Conservation (phyloP, 192 early-diverging fungal species). For the Neocallimastix lanati region DNA sequence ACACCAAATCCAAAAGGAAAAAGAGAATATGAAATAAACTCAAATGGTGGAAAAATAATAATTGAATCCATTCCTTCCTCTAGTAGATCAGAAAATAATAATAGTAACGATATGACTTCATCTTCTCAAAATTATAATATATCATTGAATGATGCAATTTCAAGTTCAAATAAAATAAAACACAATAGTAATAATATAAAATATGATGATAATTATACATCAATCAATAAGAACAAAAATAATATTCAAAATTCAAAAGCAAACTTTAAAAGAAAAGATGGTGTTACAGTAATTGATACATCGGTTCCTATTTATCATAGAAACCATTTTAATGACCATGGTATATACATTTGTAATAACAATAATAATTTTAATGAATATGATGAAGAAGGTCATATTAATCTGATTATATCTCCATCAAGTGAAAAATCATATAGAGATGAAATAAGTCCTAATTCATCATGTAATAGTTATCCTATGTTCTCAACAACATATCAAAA, state of each 20-base stretch:
- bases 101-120: neutral
- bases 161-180: neutral
- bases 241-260: too few relatives aligned
- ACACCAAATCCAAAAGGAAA: neutral
- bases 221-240: too few relatives aligned
- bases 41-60: neutral
- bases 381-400: neutral
- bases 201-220: too few relatives aligned
- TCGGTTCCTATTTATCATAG: neutral
- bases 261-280: too few relatives aligned
- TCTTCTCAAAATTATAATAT: neutral
- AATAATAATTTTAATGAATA: neutral
- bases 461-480: neutral
- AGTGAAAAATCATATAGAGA: neutral
- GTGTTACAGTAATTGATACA: too few relatives aligned
- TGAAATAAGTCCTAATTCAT: neutral
- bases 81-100: neutral
- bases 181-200: neutral
- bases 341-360: neutral
- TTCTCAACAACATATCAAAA: neutral
- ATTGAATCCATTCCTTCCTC: neutral
- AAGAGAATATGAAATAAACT: too few relatives aligned
- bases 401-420: neutral
- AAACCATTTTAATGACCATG: neutral
- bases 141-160: neutral